Evolutionary conservation across 2,329 filamentous ascomycete genomes (phyloP), one percentile per base, ranked within the genome.

Genomic region (Cytospora leucostoma): DNA sequence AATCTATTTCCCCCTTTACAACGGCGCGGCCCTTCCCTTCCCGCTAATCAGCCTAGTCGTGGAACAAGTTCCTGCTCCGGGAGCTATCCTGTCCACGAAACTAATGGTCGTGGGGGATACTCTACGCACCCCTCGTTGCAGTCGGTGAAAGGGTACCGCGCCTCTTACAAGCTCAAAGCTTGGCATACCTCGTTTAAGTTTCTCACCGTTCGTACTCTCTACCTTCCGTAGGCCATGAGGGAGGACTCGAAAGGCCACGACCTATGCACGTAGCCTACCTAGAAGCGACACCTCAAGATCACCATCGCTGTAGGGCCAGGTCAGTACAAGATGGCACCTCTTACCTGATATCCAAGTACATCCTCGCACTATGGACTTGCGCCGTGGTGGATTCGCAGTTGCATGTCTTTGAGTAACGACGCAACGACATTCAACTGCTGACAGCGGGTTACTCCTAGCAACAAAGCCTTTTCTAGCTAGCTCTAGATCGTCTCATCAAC

Each of bases 11-110:
- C 33, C 33, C 38, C 12, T 7, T 17, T 17, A 32, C 51, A 12
- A 53, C 61, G 61, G 61, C 56, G 61, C 61, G 61, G 61, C 49
- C 61, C 61, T 63, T 63, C 56, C 61, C 61, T 63, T 44, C 55
- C 38, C 38, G 54, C 55, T 63, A 54, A 59, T 38, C 15, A 49
- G 37, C 17, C 38, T 54, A 27, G n/a, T 17, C 7, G 32, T 56
- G 19, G 35, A 3, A 17, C 59, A 15, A 27, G 32, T 6, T 27
- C 27, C n/a, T 15, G 12, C 49, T 32, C 11, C 19, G 10, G 19
- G 12, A 33, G 50, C 50, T 15, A 34, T 52, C 4, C 12, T 17
- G 50, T 33, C 33, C 32, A 52, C 38, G 34, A 32, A 27, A n/a
- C 12, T 40, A 11, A 21, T 27, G 27, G 27, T 27, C 27, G 27